These are phyloP conservation scores for Priceomyces carsonii DNA, from an alignment of 805 yeast species.

Conservation along the genomic window DNA sequence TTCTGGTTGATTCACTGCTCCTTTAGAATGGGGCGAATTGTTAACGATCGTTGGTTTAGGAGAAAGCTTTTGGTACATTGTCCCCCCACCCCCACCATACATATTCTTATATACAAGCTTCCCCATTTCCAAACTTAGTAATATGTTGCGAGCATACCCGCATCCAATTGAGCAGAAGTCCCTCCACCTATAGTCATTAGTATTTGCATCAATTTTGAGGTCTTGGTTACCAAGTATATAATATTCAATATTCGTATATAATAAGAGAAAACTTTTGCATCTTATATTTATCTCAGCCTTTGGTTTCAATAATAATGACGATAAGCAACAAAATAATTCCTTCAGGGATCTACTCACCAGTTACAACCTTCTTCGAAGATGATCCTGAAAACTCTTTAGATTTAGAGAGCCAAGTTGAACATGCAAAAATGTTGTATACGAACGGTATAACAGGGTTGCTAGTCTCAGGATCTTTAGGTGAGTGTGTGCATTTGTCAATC, in stretches of 20 bases:
- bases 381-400: constrained; percentile 22
- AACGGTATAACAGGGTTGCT: constrained; percentile 37
- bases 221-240: too few species aligned
- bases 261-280: not conserved
- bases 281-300: not conserved
- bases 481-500: constrained; percentile 31
- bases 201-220: too few species aligned
- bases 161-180: too few species aligned
- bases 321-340: constrained; percentile 10
- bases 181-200: too few species aligned
- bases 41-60: too few species aligned
- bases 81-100: too few species aligned
- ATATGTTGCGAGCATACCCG: too few species aligned
- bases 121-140: too few species aligned
- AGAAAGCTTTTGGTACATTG: too few species aligned
- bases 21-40: too few species aligned
- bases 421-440: constrained; percentile 25
- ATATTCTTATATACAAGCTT: too few species aligned
- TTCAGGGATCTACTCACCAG: constrained; percentile 32
- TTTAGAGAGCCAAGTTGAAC: constrained; percentile 29
- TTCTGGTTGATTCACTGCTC: too few species aligned
- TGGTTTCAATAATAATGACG: constrained; percentile 1
- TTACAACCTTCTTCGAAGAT: constrained; percentile 28
- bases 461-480: constrained; percentile 43
- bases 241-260: not conserved